Base-by-base conservation (phyloP, 768 basidiomycete genomes). In the Psilocybe azurescens region DNA sequence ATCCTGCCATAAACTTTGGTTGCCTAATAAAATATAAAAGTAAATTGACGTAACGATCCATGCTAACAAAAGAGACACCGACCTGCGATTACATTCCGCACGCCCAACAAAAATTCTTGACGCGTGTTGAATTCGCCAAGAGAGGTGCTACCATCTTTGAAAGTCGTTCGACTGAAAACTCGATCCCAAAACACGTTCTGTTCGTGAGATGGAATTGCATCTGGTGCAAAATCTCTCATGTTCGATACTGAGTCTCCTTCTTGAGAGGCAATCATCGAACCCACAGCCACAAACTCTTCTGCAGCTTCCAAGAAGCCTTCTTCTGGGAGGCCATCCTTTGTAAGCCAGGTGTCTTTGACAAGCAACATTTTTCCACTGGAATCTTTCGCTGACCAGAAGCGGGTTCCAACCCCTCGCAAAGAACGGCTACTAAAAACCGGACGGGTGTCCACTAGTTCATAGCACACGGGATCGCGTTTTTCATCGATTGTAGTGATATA, bases 371-470 rank as follows among this genome's bases (percentile, higher is more conserved):
- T 46, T 1, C 48, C 55, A n/a, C 36, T 28, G 10, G 14, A n/a
- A 30, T 66, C 58, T 10, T 38, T 20, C 5, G 55, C 69, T 18
- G 16, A 33, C 66, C 68, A 70, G 44, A 68, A 69, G 11, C 49
- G 50, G 5, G 69, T 68, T 10, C 69, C 69, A 10, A 66, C 61
- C 14, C 68, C 65, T 0, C 61, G 60, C 28, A 72, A 67, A 8
- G 65, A 49, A 5, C 56, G 63, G 8, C 64, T 44, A 8, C 38
- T 49, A 29, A 68, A 70, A 6, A 68, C 41, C 8, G 71, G 69
- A 8, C 32, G 20, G 4, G 41, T n/a, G 9, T 20, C 49, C 6
- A 53, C 39, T 16, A 61, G 33, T n/a, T 52, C 47, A 38, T 65
- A 59, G 13, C 38, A 14, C 1, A 63, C 36, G 18, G 3, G 10